Percentiles rank a stretch among this genome's conserved stretches.
Conservation (phyloP, 306 rosid genomes). For the Clitoria ternatea region DNA sequence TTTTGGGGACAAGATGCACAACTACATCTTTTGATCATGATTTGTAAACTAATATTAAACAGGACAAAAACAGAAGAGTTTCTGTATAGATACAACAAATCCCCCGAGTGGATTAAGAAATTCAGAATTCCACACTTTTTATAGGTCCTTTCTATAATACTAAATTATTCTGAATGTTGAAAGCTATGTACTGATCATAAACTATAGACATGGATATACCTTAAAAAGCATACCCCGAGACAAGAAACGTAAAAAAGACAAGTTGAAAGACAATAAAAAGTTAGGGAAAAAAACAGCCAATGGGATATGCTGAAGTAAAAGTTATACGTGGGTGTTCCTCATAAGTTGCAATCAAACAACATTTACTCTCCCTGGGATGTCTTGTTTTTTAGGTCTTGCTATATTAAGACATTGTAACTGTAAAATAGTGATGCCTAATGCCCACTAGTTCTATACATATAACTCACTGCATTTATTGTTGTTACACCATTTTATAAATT, state of each 20-base stretch:
- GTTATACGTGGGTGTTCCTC: constrained; percentile 37
- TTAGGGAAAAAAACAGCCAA: constrained; percentile 21
- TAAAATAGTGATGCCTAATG: constrained; percentile 38
- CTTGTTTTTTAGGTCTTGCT: constrained; percentile 47
- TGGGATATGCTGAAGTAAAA: constrained; percentile 28
- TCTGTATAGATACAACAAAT: constrained; percentile 31
- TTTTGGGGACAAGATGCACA: background rate
- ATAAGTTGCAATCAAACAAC: constrained; percentile 34
- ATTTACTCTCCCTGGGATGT: constrained; percentile 24
- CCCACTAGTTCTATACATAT: constrained; percentile 39
- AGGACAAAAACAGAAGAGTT: constrained; percentile 24
- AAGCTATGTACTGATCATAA: constrained; percentile 16
- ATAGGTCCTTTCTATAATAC: too few species aligned
- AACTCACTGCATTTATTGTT: constrained; percentile 31
- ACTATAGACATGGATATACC: constrained; percentile 18
- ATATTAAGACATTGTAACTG: constrained; percentile 79
- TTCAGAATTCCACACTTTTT: constrained; percentile 20
- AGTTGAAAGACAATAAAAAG: constrained; percentile 38
- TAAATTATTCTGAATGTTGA: constrained; percentile 21
- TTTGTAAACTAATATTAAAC: constrained; percentile 15
- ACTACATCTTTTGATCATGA: background rate
- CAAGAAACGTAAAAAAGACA: constrained; percentile 36
- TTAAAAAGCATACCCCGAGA: constrained; percentile 23
- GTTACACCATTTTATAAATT: constrained; percentile 26
- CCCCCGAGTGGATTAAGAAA: constrained; percentile 21